Conservation (phyloP, 2,329 filamentous ascomycete genomes). For the Amesomyces nigricolor region DNA sequence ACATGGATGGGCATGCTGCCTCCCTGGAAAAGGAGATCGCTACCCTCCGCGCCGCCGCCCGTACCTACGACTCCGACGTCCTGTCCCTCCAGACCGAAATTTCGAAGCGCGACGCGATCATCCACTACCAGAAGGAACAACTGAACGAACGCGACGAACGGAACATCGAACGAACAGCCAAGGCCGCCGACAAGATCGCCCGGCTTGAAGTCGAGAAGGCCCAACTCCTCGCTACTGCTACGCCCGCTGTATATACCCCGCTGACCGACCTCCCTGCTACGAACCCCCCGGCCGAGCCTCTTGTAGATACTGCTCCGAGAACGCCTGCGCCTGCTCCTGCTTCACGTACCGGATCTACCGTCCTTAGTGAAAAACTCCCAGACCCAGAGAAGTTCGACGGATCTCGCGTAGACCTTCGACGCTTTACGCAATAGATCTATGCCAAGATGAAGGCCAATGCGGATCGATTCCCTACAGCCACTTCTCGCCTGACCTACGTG, state of each 20-base stretch:
- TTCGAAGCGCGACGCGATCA: neutral
- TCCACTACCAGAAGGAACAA: conserved; percentile 5
- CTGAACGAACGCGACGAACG: neutral
- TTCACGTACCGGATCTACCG: no score
- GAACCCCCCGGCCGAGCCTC: neutral
- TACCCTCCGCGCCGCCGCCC: neutral
- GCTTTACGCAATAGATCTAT: no score
- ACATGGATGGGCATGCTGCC: no score
- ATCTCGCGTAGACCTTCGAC: no score
- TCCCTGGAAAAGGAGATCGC: neutral
- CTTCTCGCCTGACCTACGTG: no score
- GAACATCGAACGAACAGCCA: neutral
- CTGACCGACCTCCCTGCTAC: neutral
- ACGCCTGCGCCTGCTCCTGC: no score
- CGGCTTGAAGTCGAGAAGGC: neutral
- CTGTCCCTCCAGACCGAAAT: conserved; percentile 1
- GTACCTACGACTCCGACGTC: neutral
- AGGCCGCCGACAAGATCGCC: neutral
- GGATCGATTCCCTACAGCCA: no score
- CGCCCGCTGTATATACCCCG: neutral
- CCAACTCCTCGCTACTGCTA: neutral
- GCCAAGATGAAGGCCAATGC: no score
- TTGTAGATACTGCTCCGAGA: no score
- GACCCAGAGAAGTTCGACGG: no score
- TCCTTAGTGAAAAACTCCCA: no score